A percentile compares a stretch with the other conserved stretches of the same genome.
Conservation (phyloP, 2,329 filamentous ascomycete species). For the Fusarium longipes region DNA sequence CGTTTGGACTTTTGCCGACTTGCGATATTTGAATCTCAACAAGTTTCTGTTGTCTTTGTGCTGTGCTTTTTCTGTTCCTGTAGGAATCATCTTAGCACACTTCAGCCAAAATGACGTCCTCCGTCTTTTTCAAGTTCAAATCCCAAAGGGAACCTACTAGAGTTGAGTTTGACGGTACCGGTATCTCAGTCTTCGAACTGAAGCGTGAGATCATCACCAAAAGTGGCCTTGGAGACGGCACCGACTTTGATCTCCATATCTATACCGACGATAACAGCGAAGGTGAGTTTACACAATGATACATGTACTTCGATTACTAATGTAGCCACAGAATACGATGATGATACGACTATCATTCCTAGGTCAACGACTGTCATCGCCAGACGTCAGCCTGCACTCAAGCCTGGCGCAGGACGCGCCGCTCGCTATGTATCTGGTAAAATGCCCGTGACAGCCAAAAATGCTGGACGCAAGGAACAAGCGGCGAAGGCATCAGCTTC, state of each 20-base stretch:
- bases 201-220: conserved; percentile 98
- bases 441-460: conserved; percentile 90
- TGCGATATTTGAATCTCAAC: conserved; percentile 39
- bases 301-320: conserved; percentile 43
- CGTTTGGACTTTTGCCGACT: conserved; percentile 26
- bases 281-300: conserved; percentile 67
- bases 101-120: conserved; percentile 81
- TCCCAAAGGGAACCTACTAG: conserved; percentile 95
- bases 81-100: conserved; percentile 44
- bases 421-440: conserved; percentile 96
- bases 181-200: conserved; percentile 97
- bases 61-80: conserved; percentile 43
- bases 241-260: conserved; percentile 95
- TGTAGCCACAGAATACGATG: conserved; percentile 81
- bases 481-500: conserved; percentile 66
- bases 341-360: conserved; percentile 97
- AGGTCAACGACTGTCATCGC: conserved; percentile 95
- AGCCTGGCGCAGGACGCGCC: conserved; percentile 88
- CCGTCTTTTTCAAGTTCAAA: conserved; percentile 99
- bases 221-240: conserved; percentile 92
- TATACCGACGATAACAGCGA: conserved; percentile 92
- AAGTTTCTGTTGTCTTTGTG: conserved; percentile 36
- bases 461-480: conserved; percentile 74
- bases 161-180: conserved; percentile 96
- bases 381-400: conserved; percentile 82